Conservation (phyloP, 352 stramenopile genomes). For the Phytophthora boehmeriae region DNA sequence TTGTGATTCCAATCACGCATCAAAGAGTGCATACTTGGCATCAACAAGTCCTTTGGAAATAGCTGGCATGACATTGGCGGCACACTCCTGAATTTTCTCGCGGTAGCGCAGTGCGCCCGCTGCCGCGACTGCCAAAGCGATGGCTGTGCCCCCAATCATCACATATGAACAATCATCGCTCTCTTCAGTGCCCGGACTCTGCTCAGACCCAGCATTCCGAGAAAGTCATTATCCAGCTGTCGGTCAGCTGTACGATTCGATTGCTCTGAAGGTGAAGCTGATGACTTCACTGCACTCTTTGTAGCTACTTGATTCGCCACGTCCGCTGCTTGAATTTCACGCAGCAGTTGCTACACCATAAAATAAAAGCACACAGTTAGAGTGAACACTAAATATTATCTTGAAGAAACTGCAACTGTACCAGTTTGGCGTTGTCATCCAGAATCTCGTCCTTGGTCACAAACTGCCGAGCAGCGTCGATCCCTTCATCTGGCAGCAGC, state of each 20-base stretch:
- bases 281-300: slow-evolving; percentile 10
- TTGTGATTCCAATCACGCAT: slow-evolving; percentile 33
- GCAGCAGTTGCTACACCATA: slow-evolving; percentile 35
- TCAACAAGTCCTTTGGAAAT: slow-evolving; percentile 66
- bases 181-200: not conserved
- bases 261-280: not conserved
- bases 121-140: slow-evolving; percentile 51
- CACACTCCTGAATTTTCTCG: slow-evolving; percentile 49
- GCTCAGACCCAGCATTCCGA: slow-evolving; percentile 4
- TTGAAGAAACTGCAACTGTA: slow-evolving; percentile 20
- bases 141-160: slow-evolving; percentile 52
- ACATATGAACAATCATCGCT: slow-evolving; percentile 44
- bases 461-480: slow-evolving; percentile 36
- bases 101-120: slow-evolving; percentile 56
- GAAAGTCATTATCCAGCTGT: slow-evolving; percentile 5
- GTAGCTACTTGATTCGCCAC: slow-evolving; percentile 20
- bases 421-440: slow-evolving; percentile 52
- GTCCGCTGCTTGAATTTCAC: slow-evolving; percentile 33
- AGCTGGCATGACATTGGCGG: slow-evolving; percentile 45
- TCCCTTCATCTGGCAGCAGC: slow-evolving; percentile 47
- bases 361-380: slow-evolving; percentile 2
- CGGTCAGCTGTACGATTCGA: slow-evolving; percentile 3
- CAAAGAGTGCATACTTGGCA: slow-evolving; percentile 71
- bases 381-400: slow-evolving; percentile 7
- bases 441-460: slow-evolving; percentile 45